These are phyloP conservation scores for Calonectria hongkongensis DNA, from an alignment of 2,329 filamentous ascomycete genomes.

Conservation along the genomic window DNA sequence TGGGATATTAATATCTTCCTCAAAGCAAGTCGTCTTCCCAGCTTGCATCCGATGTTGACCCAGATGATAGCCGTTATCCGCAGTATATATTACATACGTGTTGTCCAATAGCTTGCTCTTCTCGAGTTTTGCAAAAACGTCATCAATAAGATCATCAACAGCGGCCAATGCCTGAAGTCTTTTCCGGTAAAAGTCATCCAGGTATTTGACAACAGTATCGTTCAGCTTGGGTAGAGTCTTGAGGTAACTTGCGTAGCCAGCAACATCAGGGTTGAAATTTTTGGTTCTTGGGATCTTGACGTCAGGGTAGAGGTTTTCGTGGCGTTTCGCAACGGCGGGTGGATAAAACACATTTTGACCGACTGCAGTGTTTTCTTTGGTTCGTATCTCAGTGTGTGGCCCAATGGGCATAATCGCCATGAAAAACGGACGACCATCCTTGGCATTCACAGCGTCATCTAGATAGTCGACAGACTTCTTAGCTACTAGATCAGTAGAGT, in stretches of 20 bases:
- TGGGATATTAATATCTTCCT: slow-evolving; percentile 70
- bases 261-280: slow-evolving; percentile 2
- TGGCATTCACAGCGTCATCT: slow-evolving; percentile 2
- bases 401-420: slow-evolving; percentile 20
- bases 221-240: slow-evolving; percentile 8
- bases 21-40: slow-evolving; percentile 16
- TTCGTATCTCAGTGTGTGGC: slow-evolving; percentile 7
- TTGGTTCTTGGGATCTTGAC: neutral
- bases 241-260: neutral
- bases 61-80: slow-evolving; percentile 3
- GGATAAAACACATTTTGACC: slow-evolving; percentile 19
- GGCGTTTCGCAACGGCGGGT: slow-evolving; percentile 7
- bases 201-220: neutral
- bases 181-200: slow-evolving; percentile 21
- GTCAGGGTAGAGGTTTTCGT: neutral
- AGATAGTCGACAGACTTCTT: slow-evolving; percentile 11
- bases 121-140: slow-evolving; percentile 10
- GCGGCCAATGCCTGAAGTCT: slow-evolving; percentile 8
- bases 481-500: slow-evolving; percentile 1
- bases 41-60: slow-evolving; percentile 4
- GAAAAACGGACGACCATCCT: slow-evolving; percentile 12
- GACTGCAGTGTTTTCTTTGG: neutral
- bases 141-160: slow-evolving; percentile 10
- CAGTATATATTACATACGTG: slow-evolving; percentile 2
- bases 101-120: slow-evolving; percentile 2